Evolutionary conservation across 306 rosid species (phyloP).

Genomic region (Sesbania bispinosa): DNA sequence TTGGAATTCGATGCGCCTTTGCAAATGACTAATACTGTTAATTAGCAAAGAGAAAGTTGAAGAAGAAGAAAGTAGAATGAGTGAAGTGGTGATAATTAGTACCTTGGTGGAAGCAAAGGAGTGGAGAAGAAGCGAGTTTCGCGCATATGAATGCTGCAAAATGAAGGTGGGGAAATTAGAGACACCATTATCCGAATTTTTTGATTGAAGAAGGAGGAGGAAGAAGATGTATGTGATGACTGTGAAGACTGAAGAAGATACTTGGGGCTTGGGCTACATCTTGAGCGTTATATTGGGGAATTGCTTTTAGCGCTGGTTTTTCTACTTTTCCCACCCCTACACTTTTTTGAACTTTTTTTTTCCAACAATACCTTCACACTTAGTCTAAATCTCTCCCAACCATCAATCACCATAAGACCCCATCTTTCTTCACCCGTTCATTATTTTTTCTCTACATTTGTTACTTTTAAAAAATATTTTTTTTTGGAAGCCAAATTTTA

Average conservation of each 20-base stretch:
- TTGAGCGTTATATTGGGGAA: neutral
- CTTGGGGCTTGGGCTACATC: neutral
- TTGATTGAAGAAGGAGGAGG: neutral
- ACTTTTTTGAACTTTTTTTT: too few relatives aligned
- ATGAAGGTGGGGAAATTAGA: slow-evolving; percentile 29
- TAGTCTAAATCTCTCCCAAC: too few relatives aligned
- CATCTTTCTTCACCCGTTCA: too few relatives aligned
- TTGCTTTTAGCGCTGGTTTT: too few relatives aligned
- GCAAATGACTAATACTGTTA: neutral
- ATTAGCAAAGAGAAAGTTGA: neutral
- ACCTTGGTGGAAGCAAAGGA: slow-evolving; percentile 17
- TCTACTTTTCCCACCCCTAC: too few relatives aligned
- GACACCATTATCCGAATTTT: slow-evolving; percentile 31
- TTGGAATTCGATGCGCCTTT: neutral
- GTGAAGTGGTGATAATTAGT: neutral
- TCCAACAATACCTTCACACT: too few relatives aligned
- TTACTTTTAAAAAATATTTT: too few relatives aligned
- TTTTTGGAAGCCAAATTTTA: too few relatives aligned
- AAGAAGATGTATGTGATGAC: neutral
- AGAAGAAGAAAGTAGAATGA: neutral
- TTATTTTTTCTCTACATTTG: too few relatives aligned
- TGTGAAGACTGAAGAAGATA: neutral
- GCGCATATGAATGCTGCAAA: neutral
- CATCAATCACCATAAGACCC: too few relatives aligned
- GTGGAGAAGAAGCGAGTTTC: slow-evolving; percentile 25